Conservation (phyloP, 495 filamentous ascomycete genomes). For the Endocarpon pusillum region DNA sequence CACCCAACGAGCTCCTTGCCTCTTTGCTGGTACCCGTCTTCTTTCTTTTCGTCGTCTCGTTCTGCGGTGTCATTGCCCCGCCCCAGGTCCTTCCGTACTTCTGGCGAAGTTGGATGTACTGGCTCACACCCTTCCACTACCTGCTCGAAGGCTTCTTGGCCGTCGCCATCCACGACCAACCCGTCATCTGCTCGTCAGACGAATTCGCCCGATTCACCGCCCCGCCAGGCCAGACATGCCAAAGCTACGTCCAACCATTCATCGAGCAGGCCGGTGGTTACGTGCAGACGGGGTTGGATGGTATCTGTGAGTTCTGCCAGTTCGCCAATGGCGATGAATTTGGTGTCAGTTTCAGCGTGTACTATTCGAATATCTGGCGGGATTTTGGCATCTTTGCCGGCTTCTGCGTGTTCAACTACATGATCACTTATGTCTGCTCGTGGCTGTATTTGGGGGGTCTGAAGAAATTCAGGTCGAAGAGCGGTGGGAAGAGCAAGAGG, state of each 20-base stretch:
- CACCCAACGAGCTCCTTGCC: conserved; percentile 56
- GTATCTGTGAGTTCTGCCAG: conserved; percentile 44
- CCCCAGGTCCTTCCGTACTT: conserved; percentile 36
- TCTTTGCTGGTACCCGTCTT: conserved; percentile 49
- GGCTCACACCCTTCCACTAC: conserved; percentile 45
- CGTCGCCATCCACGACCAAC: conserved; percentile 34
- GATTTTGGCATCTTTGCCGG: conserved; percentile 42
- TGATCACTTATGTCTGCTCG: conserved; percentile 30
- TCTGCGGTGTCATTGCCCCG: conserved; percentile 47
- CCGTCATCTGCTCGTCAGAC: conserved; percentile 32
- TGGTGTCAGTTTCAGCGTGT: conserved; percentile 28
- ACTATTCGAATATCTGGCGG: conserved; percentile 41
- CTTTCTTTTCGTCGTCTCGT: conserved; percentile 45
- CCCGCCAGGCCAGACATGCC: conserved; percentile 33
- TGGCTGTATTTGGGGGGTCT: conserved; percentile 37
- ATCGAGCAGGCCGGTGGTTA: conserved; percentile 31
- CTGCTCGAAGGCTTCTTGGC: conserved; percentile 40
- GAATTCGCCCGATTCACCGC: conserved; percentile 42
- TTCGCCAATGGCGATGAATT: conserved; percentile 40
- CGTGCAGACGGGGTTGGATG: conserved; percentile 25
- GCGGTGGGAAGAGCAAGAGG: conserved; percentile 5
- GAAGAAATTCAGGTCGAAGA: conserved; percentile 23
- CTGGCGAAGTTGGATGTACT: conserved; percentile 55
- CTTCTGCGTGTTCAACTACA: conserved; percentile 38
- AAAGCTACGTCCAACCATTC: conserved; percentile 31